phyloP scores from a whole-genome alignment of 768 basidiomycete species.

The Phlebiopsis flavidoalba region DNA sequence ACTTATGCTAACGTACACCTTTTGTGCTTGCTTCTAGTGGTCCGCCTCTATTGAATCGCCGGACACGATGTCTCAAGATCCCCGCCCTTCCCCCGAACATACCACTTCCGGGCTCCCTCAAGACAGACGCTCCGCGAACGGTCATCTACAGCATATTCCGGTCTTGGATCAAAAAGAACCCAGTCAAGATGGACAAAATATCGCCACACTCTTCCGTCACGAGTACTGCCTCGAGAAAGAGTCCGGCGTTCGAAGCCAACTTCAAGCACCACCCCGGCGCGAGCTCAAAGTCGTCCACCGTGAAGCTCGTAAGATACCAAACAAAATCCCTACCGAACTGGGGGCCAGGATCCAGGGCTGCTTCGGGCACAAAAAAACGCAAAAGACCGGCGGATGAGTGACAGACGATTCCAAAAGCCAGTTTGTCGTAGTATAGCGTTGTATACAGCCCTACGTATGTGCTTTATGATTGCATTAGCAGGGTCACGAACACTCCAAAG shows the following conservation, averaged over 20 bases:
- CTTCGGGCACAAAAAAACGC: conserved; percentile 30
- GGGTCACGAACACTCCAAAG: not conserved
- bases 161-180: conserved; percentile 76
- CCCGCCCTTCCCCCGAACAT: conserved; percentile 69
- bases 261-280: conserved; percentile 72
- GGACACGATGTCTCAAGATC: conserved; percentile 86
- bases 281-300: conserved; percentile 50
- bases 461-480: not conserved
- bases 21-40: conserved; percentile 40
- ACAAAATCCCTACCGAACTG: conserved; percentile 88
- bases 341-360: conserved; percentile 79
- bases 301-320: conserved; percentile 86
- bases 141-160: conserved; percentile 82
- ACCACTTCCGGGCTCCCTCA: conserved; percentile 82
- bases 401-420: not conserved
- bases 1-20: too few relatives aligned
- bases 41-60: conserved; percentile 86
- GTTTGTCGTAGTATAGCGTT: not conserved
- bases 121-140: conserved; percentile 72
- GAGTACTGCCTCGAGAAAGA: conserved; percentile 58
- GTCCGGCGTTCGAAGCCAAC: conserved; percentile 62
- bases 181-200: conserved; percentile 82
- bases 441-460: not conserved
- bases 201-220: conserved; percentile 65
- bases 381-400: conserved; percentile 31